These are phyloP conservation scores for Ailanthus altissimus DNA, from an alignment of 345 rosid genomes.

Conservation along the genomic window DNA sequence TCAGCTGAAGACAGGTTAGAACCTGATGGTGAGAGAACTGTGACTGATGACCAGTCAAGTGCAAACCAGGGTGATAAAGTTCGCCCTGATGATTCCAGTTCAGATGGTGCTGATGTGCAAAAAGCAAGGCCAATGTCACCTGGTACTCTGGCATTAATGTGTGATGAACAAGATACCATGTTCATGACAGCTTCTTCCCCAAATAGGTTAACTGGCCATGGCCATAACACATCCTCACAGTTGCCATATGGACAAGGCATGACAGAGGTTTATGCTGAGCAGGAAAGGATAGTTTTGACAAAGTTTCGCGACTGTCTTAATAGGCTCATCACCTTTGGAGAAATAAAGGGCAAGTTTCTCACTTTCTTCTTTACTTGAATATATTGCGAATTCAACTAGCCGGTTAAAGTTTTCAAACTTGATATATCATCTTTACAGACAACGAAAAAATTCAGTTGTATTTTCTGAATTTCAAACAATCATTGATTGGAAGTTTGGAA, in stretches of 20 bases:
- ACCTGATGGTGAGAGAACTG: conserved; percentile 43
- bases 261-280: conserved; percentile 71
- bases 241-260: conserved; percentile 54
- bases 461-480: background rate
- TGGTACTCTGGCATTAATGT: conserved; percentile 97
- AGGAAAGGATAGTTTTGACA: conserved; percentile 76
- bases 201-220: conserved; percentile 48
- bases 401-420: background rate
- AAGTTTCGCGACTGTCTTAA: conserved; percentile 87
- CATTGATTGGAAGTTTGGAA: background rate
- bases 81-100: conserved; percentile 47
- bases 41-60: conserved; percentile 55
- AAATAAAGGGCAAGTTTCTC: conserved; percentile 69
- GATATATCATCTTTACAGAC: background rate
- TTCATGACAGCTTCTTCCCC: conserved; percentile 73
- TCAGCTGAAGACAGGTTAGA: conserved; percentile 54
- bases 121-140: conserved; percentile 92
- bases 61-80: conserved; percentile 53
- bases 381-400: conserved; percentile 2
- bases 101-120: conserved; percentile 58
- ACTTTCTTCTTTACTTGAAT: background rate
- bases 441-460: background rate
- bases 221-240: conserved; percentile 53
- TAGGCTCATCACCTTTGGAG: conserved; percentile 80
- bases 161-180: conserved; percentile 91